Conservation (phyloP, 805 yeast species). For the Candida chauliodis region DNA sequence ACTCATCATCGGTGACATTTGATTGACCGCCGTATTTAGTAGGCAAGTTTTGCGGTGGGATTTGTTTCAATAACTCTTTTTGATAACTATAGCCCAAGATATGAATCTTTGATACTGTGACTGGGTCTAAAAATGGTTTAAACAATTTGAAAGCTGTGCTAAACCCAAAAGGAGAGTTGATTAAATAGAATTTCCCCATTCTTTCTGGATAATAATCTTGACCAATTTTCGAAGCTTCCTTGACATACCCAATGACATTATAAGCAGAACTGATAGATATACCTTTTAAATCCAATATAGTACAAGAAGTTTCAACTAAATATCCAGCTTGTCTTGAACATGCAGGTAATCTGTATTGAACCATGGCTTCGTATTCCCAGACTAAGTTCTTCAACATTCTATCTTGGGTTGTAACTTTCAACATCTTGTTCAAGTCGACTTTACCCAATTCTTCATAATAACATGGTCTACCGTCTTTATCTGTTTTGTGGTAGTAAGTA, state of each 20-base stretch:
- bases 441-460: conserved; percentile 92
- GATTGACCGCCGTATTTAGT: conserved; percentile 85
- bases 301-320: conserved; percentile 92
- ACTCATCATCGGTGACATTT: conserved; percentile 67
- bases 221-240: conserved; percentile 90
- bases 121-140: conserved; percentile 95
- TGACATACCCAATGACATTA: conserved; percentile 81
- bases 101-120: conserved; percentile 91
- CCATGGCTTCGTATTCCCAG: conserved; percentile 96
- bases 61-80: conserved; percentile 82
- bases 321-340: conserved; percentile 78
- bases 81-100: conserved; percentile 78
- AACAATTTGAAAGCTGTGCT: conserved; percentile 88
- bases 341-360: conserved; percentile 82
- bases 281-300: conserved; percentile 92
- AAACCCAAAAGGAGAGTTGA: conserved; percentile 97
- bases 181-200: conserved; percentile 95
- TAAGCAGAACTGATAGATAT: conserved; percentile 81
- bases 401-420: conserved; percentile 90
- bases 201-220: conserved; percentile 98
- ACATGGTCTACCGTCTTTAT: conserved; percentile 94
- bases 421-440: conserved; percentile 86
- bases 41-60: conserved; percentile 92
- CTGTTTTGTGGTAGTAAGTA: conserved; percentile 96
- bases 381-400: conserved; percentile 94